phyloP scores from a whole-genome alignment of 2,329 filamentous ascomycete species.

The Ceratocystis huliohia region DNA sequence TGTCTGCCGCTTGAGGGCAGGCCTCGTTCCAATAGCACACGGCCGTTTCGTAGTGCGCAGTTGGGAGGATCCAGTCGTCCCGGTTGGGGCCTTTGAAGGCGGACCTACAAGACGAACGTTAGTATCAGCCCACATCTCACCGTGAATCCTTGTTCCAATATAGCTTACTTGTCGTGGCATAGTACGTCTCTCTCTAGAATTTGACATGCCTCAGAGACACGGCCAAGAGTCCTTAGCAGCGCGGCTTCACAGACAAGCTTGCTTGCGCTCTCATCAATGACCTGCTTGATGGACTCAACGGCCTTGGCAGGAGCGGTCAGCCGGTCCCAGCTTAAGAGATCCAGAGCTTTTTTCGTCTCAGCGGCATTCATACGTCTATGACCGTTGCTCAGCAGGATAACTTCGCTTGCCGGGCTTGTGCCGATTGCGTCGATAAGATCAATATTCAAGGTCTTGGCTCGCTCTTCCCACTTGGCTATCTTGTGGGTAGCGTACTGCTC shows the following conservation, averaged over 20 bases:
- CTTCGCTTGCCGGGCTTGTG: slow-evolving; percentile 70
- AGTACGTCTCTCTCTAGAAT: slow-evolving; percentile 54
- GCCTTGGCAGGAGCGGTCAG: slow-evolving; percentile 34
- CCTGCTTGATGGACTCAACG: slow-evolving; percentile 36
- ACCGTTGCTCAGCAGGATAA: slow-evolving; percentile 90
- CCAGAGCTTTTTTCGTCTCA: slow-evolving; percentile 52
- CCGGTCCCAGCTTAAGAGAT: slow-evolving; percentile 52
- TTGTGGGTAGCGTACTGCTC: slow-evolving; percentile 77
- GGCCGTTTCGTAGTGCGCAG: slow-evolving; percentile 76
- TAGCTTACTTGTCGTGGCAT: slow-evolving; percentile 45
- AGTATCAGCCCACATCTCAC: slow-evolving; percentile 3
- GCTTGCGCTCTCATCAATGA: slow-evolving; percentile 50
- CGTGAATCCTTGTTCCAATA: not conserved
- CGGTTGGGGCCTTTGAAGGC: slow-evolving; percentile 46
- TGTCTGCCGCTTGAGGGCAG: slow-evolving; percentile 29
- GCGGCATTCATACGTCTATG: slow-evolving; percentile 61
- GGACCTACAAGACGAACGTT: slow-evolving; percentile 28
- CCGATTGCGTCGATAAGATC: slow-evolving; percentile 70
- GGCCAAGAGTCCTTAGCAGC: slow-evolving; percentile 50
- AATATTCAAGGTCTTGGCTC: slow-evolving; percentile 53
- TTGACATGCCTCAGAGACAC: slow-evolving; percentile 50
- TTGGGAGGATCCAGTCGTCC: slow-evolving; percentile 60
- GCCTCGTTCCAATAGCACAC: slow-evolving; percentile 67
- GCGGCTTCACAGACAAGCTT: slow-evolving; percentile 54
- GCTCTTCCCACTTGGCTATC: slow-evolving; percentile 73